Evolutionary conservation across 352 stramenopile species (phyloP).

Genomic region (Achlya hypogyna): DNA sequence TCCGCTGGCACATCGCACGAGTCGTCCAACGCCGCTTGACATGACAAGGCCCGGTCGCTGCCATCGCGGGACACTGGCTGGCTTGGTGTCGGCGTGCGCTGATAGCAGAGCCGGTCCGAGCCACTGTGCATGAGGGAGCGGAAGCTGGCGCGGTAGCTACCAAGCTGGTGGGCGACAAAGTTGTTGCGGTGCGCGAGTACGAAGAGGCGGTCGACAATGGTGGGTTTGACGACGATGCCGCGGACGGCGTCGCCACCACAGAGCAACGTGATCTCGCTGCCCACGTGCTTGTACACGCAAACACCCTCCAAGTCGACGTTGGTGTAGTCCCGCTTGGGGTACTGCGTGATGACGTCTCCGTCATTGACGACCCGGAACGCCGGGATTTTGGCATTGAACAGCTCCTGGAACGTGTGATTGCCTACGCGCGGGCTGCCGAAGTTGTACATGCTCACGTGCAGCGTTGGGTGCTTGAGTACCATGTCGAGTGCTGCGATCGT

Average conservation of each 20-base stretch:
- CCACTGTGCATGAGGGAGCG: constrained; percentile 1
- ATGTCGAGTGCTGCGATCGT: constrained; percentile 10
- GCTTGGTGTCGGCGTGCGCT: too few relatives aligned
- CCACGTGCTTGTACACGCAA: constrained; percentile 25
- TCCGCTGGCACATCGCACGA: too few relatives aligned
- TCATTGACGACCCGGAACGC: constrained; percentile 24
- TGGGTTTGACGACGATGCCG: background rate
- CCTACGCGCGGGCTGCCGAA: constrained; percentile 30
- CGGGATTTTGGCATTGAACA: constrained; percentile 19
- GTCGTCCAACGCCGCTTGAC: too few relatives aligned
- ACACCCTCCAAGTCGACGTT: background rate
- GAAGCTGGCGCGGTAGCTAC: constrained; percentile 15
- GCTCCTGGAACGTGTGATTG: constrained; percentile 22
- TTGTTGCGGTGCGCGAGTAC: constrained; percentile 12
- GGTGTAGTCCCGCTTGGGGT: constrained; percentile 22
- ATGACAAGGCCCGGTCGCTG: too few relatives aligned
- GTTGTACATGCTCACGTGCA: constrained; percentile 26
- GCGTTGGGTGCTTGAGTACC: background rate
- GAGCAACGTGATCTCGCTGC: constrained; percentile 21
- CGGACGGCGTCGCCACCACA: background rate
- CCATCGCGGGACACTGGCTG: too few relatives aligned
- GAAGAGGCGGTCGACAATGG: constrained; percentile 10
- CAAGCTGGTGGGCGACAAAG: background rate
- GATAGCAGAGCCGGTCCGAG: background rate
- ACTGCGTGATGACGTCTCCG: constrained; percentile 23